phyloP scores from a whole-genome alignment of 768 basidiomycete genomes.

The Amyloporia xantha region DNA sequence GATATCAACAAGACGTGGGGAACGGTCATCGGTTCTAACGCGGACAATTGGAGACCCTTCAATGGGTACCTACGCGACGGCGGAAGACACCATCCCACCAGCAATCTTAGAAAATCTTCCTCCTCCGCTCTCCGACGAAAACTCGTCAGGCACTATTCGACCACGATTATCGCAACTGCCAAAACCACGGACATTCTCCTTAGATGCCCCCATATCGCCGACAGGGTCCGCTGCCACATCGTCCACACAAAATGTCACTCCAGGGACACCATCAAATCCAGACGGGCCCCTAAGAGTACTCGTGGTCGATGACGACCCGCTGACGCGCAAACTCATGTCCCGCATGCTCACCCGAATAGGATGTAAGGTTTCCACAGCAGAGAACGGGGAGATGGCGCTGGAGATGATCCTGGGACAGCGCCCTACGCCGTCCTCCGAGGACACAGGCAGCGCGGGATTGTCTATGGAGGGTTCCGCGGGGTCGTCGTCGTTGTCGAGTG shows the following conservation, averaged over 20 bases:
- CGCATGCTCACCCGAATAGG: conserved; percentile 74
- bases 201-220: conserved; percentile 5
- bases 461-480: conserved; percentile 10
- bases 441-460: conserved; percentile 29
- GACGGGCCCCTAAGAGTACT: conserved; percentile 57
- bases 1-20: conserved; percentile 39
- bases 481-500: conserved; percentile 5
- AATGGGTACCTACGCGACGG: conserved; percentile 25
- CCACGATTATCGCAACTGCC: conserved; percentile 18
- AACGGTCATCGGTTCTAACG: conserved; percentile 29
- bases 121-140: conserved; percentile 4
- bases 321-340: conserved; percentile 78
- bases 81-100: conserved; percentile 7
- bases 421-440: conserved; percentile 22
- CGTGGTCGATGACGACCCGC: conserved; percentile 77
- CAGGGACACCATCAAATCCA: conserved; percentile 1
- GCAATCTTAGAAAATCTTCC: conserved; percentile 8
- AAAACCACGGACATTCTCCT: conserved; percentile 16
- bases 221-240: conserved; percentile 7
- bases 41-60: conserved; percentile 38
- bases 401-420: conserved; percentile 48
- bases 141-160: conserved; percentile 13
- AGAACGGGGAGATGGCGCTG: conserved; percentile 76
- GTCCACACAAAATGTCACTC: conserved; percentile 10
- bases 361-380: conserved; percentile 71